Evolutionary conservation across 345 rosid species (phyloP), one percentile per base, ranked within the genome.

Genomic region (Viola odorata): DNA sequence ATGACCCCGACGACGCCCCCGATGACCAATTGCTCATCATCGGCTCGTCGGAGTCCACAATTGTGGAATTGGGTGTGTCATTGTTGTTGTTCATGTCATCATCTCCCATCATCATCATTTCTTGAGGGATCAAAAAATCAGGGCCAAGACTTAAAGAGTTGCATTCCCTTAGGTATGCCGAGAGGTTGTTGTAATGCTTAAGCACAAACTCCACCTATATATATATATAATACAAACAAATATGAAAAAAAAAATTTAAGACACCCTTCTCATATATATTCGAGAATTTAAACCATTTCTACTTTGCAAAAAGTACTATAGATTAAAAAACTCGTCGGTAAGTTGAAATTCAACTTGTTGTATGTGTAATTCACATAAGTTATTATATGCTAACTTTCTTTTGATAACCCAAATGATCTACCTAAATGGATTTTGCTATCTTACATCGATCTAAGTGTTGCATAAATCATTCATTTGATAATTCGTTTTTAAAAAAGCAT

Each of bases 71-170:
- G 0, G 82, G 79, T 3, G 95, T 86, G 65, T 84, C 81, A 63
- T 76, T 84, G 65, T 84, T 80, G 62, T 73, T 70, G 13, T 73
- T 73, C 74, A 64, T 66, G 40, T 86, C 85, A 5, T 84, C 97
- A 17, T 85, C 91, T 61, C 79, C 87, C 62, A 73, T 23, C 32
- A 23, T 23, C 32, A 23, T 23, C 32, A 23, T 74, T 61, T 90
- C 97, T 77, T 85, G 95, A 0, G 96, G 99, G 57, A 86, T 82
- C 62, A 88, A 69, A 81, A 81, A 88, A 77, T 91, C 99, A 1
- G 96, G 95, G 53, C 99, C 75, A 14, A 95, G 89, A 37, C 85
- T 82, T 50, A 95, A 76, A 4, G 86, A 66, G 41, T 71, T 84
- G 77, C 99, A 90, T 61, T 45, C 79, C 78, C 75, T 83, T 16